These are phyloP conservation scores for Drechslera avenae DNA, from an alignment of 2,329 filamentous ascomycete genomes.

Conservation along the genomic window DNA sequence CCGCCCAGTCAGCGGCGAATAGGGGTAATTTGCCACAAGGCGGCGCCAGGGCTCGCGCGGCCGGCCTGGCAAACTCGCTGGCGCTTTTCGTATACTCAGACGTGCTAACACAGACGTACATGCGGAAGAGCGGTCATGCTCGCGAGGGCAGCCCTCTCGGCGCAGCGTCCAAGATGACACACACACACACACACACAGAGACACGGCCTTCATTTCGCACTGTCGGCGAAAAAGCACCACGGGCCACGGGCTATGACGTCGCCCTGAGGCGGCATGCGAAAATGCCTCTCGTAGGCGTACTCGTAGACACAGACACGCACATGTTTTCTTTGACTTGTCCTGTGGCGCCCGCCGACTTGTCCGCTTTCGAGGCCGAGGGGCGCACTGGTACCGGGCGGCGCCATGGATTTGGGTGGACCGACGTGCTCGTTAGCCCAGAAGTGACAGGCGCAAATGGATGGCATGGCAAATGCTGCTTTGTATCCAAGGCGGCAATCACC, in stretches of 20 bases:
- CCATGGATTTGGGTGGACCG: constrained; percentile 7
- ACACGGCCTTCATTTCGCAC: not conserved
- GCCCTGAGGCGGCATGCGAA: not conserved
- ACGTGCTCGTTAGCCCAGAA: not conserved
- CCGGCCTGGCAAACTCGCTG: constrained; percentile 3
- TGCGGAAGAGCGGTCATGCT: constrained; percentile 2
- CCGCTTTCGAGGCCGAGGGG: not conserved
- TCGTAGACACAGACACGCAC: not conserved
- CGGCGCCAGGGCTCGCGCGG: constrained; percentile 6
- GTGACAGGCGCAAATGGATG: constrained; percentile 6
- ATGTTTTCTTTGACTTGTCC: not conserved
- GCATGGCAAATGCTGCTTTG: not conserved
- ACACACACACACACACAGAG: too few species aligned
- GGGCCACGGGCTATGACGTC: not conserved
- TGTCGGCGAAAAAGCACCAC: not conserved
- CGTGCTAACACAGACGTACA: constrained; percentile 1
- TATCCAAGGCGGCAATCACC: constrained; percentile 1
- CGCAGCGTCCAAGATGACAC: too few species aligned
- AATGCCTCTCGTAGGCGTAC: not conserved
- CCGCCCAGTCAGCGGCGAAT: constrained; percentile 8
- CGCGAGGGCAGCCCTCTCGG: too few species aligned
- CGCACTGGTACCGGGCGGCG: constrained; percentile 1
- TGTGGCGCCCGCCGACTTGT: constrained; percentile 2
- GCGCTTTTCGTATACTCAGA: constrained; percentile 9
- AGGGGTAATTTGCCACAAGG: constrained; percentile 19